Evolutionary conservation across 1,284 basidiomycete genomes (phyloP).

Genomic region (Melampsora americana): DNA sequence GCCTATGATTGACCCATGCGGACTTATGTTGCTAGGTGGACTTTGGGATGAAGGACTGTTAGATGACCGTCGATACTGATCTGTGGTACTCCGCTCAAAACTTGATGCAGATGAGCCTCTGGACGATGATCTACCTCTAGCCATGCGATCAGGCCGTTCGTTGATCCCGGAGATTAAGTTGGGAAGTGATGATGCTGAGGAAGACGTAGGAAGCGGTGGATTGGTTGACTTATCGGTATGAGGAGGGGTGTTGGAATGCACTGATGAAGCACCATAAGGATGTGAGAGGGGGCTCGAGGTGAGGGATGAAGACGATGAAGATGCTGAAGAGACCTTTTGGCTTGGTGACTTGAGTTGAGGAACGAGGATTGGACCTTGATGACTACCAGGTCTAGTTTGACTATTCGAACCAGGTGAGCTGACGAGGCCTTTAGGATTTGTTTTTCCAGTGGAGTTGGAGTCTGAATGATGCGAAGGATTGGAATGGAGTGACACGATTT

Average conservation of each 20-base stretch:
- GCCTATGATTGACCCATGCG: background rate
- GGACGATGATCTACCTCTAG: slow-evolving; percentile 37
- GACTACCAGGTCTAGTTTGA: slow-evolving; percentile 7
- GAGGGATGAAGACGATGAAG: slow-evolving; percentile 39
- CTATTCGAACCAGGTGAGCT: background rate
- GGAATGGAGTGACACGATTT: background rate
- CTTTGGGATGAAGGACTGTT: slow-evolving; percentile 32
- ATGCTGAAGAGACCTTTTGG: slow-evolving; percentile 7
- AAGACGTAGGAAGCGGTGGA: background rate
- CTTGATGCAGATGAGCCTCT: slow-evolving; percentile 42
- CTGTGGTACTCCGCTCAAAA: slow-evolving; percentile 36
- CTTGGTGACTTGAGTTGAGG: slow-evolving; percentile 39
- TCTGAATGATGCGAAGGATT: background rate
- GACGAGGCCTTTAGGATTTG: background rate
- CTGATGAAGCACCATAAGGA: slow-evolving; percentile 35
- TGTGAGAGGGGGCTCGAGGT: slow-evolving; percentile 36
- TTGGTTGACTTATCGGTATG: background rate
- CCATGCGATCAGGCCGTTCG: slow-evolving; percentile 24
- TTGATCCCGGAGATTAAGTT: no score
- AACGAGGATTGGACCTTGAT: slow-evolving; percentile 36
- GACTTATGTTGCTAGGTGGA: slow-evolving; percentile 8
- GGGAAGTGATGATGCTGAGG: background rate
- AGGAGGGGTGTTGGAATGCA: slow-evolving; percentile 2
- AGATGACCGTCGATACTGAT: slow-evolving; percentile 33
- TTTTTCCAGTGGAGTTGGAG: background rate